These are phyloP conservation scores for Teratosphaeria epicoccoides DNA, from an alignment of 2,329 filamentous ascomycete species.

Conservation along the genomic window DNA sequence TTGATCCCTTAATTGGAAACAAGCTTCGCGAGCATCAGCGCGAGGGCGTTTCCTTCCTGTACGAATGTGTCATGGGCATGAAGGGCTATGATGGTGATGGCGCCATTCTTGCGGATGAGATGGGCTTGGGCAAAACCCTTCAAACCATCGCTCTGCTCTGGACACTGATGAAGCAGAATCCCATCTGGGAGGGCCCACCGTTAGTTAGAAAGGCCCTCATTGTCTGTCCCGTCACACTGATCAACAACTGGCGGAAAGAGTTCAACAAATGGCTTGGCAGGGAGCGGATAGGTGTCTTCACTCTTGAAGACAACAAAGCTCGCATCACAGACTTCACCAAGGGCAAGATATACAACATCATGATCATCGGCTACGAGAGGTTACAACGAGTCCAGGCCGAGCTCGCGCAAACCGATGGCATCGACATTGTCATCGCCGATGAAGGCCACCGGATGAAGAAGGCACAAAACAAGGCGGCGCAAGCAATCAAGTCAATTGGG, in stretches of 20 bases:
- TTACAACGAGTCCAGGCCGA: slow-evolving; percentile 55
- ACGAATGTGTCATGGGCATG: slow-evolving; percentile 68
- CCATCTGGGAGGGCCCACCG: slow-evolving; percentile 47
- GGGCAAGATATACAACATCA: slow-evolving; percentile 56
- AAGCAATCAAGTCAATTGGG: slow-evolving; percentile 54
- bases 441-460: slow-evolving; percentile 60
- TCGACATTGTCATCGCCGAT: slow-evolving; percentile 62
- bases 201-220: slow-evolving; percentile 62
- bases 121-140: slow-evolving; percentile 64
- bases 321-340: slow-evolving; percentile 58
- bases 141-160: slow-evolving; percentile 62
- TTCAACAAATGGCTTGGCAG: slow-evolving; percentile 65
- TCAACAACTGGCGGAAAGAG: slow-evolving; percentile 63
- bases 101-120: slow-evolving; percentile 63
- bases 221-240: slow-evolving; percentile 61
- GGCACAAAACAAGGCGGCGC: slow-evolving; percentile 56
- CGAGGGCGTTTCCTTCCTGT: slow-evolving; percentile 59
- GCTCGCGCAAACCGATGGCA: slow-evolving; percentile 49
- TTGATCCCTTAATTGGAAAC: slow-evolving; percentile 55
- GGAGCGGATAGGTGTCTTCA: slow-evolving; percentile 58
- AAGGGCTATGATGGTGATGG: slow-evolving; percentile 55
- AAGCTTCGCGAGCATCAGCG: slow-evolving; percentile 58
- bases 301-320: slow-evolving; percentile 50
- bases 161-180: slow-evolving; percentile 64
- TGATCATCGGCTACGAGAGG: slow-evolving; percentile 67